phyloP scores from a whole-genome alignment of 1,139 yeast genomes.

The Saccharomyces hybrid region DNA sequence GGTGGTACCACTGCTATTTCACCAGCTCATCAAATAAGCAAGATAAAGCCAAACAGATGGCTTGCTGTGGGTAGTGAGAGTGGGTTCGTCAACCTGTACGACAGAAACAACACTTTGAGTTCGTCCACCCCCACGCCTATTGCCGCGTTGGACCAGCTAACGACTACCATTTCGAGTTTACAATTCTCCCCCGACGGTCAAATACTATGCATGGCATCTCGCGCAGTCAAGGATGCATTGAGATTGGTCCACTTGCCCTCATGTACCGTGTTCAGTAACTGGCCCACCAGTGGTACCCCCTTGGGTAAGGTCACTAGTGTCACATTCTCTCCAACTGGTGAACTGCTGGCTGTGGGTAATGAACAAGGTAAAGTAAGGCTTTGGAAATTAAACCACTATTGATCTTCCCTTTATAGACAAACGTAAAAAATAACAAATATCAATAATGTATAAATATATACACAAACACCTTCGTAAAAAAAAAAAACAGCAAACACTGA shows the following conservation, averaged over 20 bases:
- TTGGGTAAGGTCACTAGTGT: conserved; percentile 85
- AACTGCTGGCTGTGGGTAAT: conserved; percentile 82
- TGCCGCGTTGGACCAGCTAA: conserved; percentile 66
- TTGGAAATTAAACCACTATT: conserved; percentile 81
- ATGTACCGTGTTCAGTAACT: conserved; percentile 78
- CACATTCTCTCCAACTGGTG: conserved; percentile 72
- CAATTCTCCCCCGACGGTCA: conserved; percentile 86
- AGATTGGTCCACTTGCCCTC: conserved; percentile 83
- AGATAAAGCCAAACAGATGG: conserved; percentile 54
- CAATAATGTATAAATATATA: neutral
- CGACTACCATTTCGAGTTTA: conserved; percentile 70
- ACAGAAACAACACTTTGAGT: conserved; percentile 31
- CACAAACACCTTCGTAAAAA: neutral
- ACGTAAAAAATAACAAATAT: neutral
- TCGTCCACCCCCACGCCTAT: conserved; percentile 18
- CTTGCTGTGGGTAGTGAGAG: conserved; percentile 81
- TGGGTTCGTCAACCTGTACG: conserved; percentile 87
- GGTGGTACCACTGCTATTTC: conserved; percentile 39
- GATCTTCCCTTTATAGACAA: conserved; percentile 34
- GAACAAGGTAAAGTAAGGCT: conserved; percentile 84
- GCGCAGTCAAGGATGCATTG: conserved; percentile 80
- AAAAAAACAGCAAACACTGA: neutral
- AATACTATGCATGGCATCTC: conserved; percentile 72
- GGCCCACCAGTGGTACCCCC: conserved; percentile 98
- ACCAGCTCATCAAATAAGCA: conserved; percentile 6